These are phyloP conservation scores for Manihot esculenta DNA, from an alignment of 441 rosid species.

Conservation along the genomic window DNA sequence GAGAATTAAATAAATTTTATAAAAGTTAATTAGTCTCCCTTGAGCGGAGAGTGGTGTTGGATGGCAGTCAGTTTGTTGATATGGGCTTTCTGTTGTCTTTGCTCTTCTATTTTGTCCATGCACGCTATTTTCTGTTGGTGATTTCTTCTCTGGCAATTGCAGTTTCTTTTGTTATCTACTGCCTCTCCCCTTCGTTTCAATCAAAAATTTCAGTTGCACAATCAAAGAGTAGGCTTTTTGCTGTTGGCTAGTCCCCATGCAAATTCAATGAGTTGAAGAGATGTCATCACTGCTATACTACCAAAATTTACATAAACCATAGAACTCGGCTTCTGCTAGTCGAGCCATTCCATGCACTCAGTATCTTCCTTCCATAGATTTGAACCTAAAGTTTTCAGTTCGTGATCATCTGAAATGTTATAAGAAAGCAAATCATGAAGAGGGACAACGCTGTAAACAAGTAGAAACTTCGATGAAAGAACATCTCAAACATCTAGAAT, in stretches of 20 bases:
- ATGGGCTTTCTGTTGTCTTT: too few species aligned
- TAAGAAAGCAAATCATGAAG: neutral
- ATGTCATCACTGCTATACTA: neutral
- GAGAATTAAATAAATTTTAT: too few species aligned
- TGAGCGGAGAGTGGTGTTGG: too few species aligned
- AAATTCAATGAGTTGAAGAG: neutral
- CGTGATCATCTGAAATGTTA: neutral
- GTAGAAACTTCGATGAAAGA: neutral
- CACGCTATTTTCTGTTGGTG: too few species aligned
- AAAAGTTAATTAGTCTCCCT: too few species aligned
- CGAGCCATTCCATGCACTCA: neutral
- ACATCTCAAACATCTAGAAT: slow-evolving; percentile 4
- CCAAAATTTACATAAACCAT: slow-evolving; percentile 9
- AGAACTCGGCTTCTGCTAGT: neutral
- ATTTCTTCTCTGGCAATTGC: too few species aligned
- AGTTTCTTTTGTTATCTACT: too few species aligned
- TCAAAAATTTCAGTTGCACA: neutral
- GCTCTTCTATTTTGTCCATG: too few species aligned
- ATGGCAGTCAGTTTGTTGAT: too few species aligned
- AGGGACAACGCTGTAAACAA: neutral
- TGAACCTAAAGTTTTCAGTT: neutral
- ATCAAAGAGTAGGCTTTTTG: neutral
- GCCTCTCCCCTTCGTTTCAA: slow-evolving; percentile 7
- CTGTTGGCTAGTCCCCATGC: slow-evolving; percentile 16
- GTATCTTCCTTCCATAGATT: neutral